Base-by-base conservation (phyloP, 2,329 filamentous ascomycete genomes). In the Clarireedia hainanense region DNA sequence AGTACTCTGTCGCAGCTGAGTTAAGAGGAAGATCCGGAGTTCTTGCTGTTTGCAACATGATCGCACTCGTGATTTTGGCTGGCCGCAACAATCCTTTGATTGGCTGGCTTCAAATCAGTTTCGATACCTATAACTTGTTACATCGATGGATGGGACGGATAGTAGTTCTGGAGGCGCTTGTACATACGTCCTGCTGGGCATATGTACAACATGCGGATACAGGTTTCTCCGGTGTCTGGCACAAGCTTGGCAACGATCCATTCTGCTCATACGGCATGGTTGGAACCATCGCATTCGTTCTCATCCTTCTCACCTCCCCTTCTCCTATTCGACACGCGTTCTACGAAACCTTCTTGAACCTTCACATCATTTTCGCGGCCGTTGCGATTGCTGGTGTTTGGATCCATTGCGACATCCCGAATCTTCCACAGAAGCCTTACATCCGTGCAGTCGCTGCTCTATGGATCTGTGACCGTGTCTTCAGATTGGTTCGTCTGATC, bases 11-110 rank as follows among this genome's bases (percentile, higher is more conserved):
- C 27, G 76, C 88, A 30, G 91, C 91, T 24, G 88, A 95, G 68
- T 77, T 96, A 45, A 86, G 94, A 65, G 91, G 91, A 39, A 84
- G 94, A 57, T 88, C 88, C 6, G 94, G 94, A 54, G 87, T 86
- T 7, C 79, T 99, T 61, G 85, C 91, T 4, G 78, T 91, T 10
- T 80, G 95, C 65, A 99, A 96, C 74, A 88, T 97, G 82, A 83
- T 99, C 34, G 91, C 94, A 5, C 83, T 96, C 30, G 80, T 97
- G 65, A 81, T 97, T 61, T 81, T 97, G 56, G 91, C 91, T 12
- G 85, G 90, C 37, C 87, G 94, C 68, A 97, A 97, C 76, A 99
- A 97, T 73, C 89, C 90, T 7, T 76, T 96, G 49, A 96, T 97
- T 67, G 71, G 77, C 3, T 71, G 95, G 36, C 79, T 97, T 56